Evolutionary conservation across 192 early-diverging fungal genomes (phyloP), one percentile per base, ranked within the genome.

Genomic region (Backusella mclennaniae): DNA sequence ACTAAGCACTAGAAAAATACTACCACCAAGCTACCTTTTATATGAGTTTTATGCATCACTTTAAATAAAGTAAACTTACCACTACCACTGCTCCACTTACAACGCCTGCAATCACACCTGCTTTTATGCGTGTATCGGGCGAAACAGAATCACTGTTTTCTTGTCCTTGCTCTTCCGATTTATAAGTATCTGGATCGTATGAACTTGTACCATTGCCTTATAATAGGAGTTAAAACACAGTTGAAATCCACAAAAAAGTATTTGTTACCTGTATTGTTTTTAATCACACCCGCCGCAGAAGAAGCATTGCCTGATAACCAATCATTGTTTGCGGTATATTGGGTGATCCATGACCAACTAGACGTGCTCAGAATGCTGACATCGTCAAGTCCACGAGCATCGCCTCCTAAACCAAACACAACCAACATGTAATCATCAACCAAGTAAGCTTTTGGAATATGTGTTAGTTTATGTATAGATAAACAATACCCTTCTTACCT

Each of bases 361-460:
- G 75, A 35, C 6, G 74, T 76, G 36, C 71, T 69, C 17, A 80
- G n/a, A 11, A 80, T 73, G 59, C 52, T 71, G 6, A 76, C 70
- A 69, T 80, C 79, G 39, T 44, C 59, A 11, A 67, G 67, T n/a
- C 71, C 79, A 5, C 49, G 67, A 0, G 26, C 71, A 9, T 67
- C 66, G n/a, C 23, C 36, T 39, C 63, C 74, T 12, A 69, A 26
- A 1, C 79, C 79, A 59, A 80, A 80, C 4, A 70, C 69, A 23
- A 80, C 69, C 39, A 80, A 39, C 75, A 80, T 76, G 23, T 35
- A 69, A 46, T 80, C 49, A 67, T 76, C 66, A 11, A 80, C 59
- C 15, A 80, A n/a, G 35, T 76, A 72, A 29, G 79, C 79, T 80
- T 33, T 17, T 7, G 2, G 2, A 33, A 71, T 26, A 31, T 11